Base-by-base conservation (phyloP, 139 green algal genomes). In the Micractinium conductrix region DNA sequence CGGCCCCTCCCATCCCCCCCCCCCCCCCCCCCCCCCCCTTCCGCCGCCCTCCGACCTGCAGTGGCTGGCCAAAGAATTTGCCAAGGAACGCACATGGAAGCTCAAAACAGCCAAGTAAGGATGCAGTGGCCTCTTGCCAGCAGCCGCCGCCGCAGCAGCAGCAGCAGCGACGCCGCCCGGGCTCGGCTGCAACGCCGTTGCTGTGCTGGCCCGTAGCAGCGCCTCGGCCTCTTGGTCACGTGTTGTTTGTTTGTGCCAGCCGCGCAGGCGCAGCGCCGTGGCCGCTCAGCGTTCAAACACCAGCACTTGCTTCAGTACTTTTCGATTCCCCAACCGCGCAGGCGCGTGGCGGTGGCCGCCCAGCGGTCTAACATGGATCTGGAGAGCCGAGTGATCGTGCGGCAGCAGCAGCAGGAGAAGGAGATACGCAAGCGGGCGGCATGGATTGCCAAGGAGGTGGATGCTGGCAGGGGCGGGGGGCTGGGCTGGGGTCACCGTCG, bases 31-130 rank as follows among this genome's bases (percentile, higher is more conserved):
- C 28, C 1, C 58, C 38, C 37, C 28, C 28, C 78, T n/a, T 43
- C 16, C 80, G 67, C 63, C 45, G 44, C n/a, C 33, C 19, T 35
- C 63, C 45, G 44, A 10, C 33, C 19, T 35, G 43, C 83, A 93
- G 76, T 99, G 96, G 96, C 93, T 99, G 87, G 91, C 97, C 1
- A 98, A 98, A 84, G 97, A 98, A 80, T 96, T 98, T 79, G 71
- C 86, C 12, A 93, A 89, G 60, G 94, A 98, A 74, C 85, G 94
- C 28, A 80, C 58, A 44, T 95, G 92, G 95, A 96, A 98, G 92
- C 45, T 95, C 35, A 90, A 90, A 55, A 91, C 96, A 81, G 92
- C 91, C 35, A 94, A 94, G n/a, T n/a, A n/a, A n/a, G n/a, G n/a
- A n/a, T n/a, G n/a, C n/a, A n/a, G n/a, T n/a, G n/a, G n/a, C n/a